A percentile compares a stretch with the other conserved stretches of the same genome.
These are phyloP conservation scores for Diphasiastrum complanatum DNA, from an alignment of 83 land plant species.

Conservation along the genomic window DNA sequence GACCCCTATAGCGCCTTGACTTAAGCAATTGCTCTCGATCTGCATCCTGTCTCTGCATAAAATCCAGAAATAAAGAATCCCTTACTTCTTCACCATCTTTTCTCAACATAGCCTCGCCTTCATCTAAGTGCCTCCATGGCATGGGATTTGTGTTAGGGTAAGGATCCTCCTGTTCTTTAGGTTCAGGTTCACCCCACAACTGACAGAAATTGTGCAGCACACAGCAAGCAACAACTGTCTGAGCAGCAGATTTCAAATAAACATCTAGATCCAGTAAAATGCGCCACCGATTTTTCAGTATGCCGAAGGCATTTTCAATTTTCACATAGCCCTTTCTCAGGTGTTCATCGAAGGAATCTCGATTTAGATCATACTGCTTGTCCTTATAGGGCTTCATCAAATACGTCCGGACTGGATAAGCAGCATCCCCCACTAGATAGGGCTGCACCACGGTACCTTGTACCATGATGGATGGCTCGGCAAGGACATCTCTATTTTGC, in stretches of 20 bases:
- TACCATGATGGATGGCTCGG: constrained; percentile 10
- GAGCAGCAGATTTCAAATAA: constrained; percentile 24
- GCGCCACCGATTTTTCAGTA: constrained; percentile 25
- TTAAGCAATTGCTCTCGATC: too few relatives aligned
- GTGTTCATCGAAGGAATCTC: constrained; percentile 17
- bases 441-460: constrained; percentile 4
- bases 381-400: constrained; percentile 18
- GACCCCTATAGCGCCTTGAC: too few relatives aligned
- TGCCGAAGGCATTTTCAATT: constrained; percentile 19
- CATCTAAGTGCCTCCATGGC: too few relatives aligned
- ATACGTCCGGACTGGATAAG: constrained; percentile 18
- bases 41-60: too few relatives aligned
- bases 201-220: constrained; percentile 32
- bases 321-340: constrained; percentile 19
- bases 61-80: too few relatives aligned
- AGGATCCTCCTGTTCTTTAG: constrained; percentile 8
- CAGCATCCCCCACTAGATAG: constrained; percentile 18
- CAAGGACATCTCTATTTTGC: constrained; percentile 3
- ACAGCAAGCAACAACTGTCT: constrained; percentile 27
- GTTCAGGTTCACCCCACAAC: constrained; percentile 21
- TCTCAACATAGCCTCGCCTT: too few relatives aligned
- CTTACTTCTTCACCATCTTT: too few relatives aligned
- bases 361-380: background rate
- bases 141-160: too few relatives aligned
- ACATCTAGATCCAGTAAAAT: constrained; percentile 20